Conservation (phyloP, 306 rosid genomes). For the Rubus idaeus region DNA sequence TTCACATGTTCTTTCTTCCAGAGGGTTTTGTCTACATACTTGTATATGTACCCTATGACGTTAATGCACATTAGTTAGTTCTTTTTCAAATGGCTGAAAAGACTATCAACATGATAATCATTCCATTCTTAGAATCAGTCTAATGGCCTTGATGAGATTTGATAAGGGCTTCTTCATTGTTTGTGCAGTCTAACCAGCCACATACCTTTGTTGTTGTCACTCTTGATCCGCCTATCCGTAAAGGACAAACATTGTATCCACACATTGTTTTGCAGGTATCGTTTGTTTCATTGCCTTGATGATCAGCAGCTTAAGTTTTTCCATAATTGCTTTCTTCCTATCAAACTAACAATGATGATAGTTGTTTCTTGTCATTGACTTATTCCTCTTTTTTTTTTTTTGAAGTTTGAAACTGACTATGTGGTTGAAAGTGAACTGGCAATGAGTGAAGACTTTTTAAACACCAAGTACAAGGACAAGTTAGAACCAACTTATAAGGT, state of each 20-base stretch:
- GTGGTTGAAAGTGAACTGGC: constrained; percentile 71
- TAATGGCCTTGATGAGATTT: constrained; percentile 19
- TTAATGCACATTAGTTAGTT: constrained; percentile 6
- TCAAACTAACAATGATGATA: not conserved
- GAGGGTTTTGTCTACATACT: not conserved
- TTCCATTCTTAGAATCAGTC: not conserved
- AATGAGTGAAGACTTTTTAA: constrained; percentile 67
- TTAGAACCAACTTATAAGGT: constrained; percentile 92
- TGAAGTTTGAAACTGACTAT: constrained; percentile 85
- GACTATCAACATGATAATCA: not conserved
- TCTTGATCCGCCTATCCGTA: constrained; percentile 98
- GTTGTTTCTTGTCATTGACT: constrained; percentile 3
- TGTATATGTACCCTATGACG: not conserved
- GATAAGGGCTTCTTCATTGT: constrained; percentile 25
- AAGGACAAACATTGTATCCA: constrained; percentile 96
- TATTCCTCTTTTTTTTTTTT: constrained; percentile 11
- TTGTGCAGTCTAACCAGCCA: constrained; percentile 91
- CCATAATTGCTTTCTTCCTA: not conserved
- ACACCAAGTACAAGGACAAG: constrained; percentile 90
- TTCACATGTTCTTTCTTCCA: not conserved
- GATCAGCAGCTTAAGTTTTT: constrained; percentile 19
- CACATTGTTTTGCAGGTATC: constrained; percentile 98
- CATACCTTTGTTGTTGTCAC: constrained; percentile 87
- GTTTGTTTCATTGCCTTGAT: constrained; percentile 23
- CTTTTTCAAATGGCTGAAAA: not conserved